Evolutionary conservation across 805 yeast species (phyloP).

Genomic region (Yamadazyma sp.): DNA sequence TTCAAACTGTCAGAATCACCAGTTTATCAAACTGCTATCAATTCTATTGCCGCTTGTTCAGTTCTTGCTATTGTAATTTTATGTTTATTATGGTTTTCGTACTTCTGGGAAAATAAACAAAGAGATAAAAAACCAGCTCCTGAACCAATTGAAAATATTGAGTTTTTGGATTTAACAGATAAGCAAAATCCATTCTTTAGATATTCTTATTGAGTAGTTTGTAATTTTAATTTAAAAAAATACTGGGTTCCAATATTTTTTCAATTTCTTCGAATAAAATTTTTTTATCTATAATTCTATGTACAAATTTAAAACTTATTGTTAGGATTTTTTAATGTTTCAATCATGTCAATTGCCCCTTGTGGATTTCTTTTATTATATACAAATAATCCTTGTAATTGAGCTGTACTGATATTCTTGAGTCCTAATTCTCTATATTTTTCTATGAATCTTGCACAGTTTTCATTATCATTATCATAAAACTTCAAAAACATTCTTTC

Average conservation of each 20-base stretch:
- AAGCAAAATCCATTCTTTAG: conserved; percentile 53
- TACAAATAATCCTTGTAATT: conserved; percentile 91
- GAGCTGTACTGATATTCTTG: conserved; percentile 77
- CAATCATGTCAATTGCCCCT: conserved; percentile 67
- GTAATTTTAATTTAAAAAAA: no score
- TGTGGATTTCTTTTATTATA: conserved; percentile 82
- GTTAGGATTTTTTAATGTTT: conserved; percentile 25
- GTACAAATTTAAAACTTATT: neutral
- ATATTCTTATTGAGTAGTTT: conserved; percentile 22
- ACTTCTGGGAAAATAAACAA: conserved; percentile 33
- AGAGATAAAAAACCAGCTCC: conserved; percentile 24
- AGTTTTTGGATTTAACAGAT: conserved; percentile 54
- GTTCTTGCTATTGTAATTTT: conserved; percentile 25
- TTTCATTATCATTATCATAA: conserved; percentile 59
- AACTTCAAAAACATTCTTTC: conserved; percentile 82
- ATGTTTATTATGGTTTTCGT: conserved; percentile 22
- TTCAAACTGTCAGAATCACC: conserved; percentile 45
- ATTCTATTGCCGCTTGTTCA: conserved; percentile 36
- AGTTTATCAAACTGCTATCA: conserved; percentile 37
- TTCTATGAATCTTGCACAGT: conserved; percentile 50
- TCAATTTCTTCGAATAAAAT: no score
- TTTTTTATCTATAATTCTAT: no score
- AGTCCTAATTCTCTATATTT: conserved; percentile 46
- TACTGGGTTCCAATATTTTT: no score
- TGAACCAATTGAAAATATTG: conserved; percentile 35